Percentiles rank a stretch among this genome's conserved stretches.
Conservation (phyloP, 2,329 filamentous ascomycete genomes). For the Fusarium coffeatum region DNA sequence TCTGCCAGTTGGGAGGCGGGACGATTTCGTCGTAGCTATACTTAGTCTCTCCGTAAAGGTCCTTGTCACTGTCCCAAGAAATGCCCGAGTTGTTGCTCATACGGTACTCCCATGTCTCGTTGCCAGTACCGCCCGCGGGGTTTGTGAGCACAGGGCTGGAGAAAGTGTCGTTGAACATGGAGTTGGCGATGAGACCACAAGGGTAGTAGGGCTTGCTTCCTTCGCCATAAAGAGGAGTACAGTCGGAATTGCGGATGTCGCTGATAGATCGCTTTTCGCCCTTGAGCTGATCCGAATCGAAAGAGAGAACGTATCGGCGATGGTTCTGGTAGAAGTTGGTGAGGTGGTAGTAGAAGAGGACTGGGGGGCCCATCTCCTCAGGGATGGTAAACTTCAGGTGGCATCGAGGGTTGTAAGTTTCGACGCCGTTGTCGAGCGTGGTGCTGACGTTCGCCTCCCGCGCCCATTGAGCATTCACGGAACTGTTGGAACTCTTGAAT, state of each 20-base stretch:
- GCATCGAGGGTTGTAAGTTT: constrained; percentile 67
- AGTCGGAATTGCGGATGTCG: constrained; percentile 75
- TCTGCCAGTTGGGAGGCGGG: constrained; percentile 87
- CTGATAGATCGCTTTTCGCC: constrained; percentile 71
- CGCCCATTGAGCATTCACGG: constrained; percentile 57
- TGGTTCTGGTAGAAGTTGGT: constrained; percentile 99
- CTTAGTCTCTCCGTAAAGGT: constrained; percentile 77
- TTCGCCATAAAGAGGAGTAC: constrained; percentile 75
- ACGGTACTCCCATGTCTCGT: constrained; percentile 66
- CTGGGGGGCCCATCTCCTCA: constrained; percentile 80
- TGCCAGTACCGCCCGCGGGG: constrained; percentile 47
- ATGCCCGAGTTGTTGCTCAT: constrained; percentile 83
- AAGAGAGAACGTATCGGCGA: constrained; percentile 91
- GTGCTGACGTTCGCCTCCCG: constrained; percentile 55
- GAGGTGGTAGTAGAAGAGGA: constrained; percentile 93
- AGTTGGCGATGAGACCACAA: constrained; percentile 96
- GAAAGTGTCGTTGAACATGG: constrained; percentile 95
- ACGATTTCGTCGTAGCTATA: constrained; percentile 75
- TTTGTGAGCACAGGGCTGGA: constrained; percentile 71
- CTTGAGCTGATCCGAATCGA: constrained; percentile 83
- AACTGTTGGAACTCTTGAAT: constrained; percentile 71
- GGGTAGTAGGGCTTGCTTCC: constrained; percentile 85
- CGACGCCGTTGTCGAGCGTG: constrained; percentile 46
- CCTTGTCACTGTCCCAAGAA: constrained; percentile 86
- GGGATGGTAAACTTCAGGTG: constrained; percentile 82